Evolutionary conservation across 208 protist genomes (phyloP), one percentile per base, ranked within the genome.

Genomic region (Histomonas meleagridis): DNA sequence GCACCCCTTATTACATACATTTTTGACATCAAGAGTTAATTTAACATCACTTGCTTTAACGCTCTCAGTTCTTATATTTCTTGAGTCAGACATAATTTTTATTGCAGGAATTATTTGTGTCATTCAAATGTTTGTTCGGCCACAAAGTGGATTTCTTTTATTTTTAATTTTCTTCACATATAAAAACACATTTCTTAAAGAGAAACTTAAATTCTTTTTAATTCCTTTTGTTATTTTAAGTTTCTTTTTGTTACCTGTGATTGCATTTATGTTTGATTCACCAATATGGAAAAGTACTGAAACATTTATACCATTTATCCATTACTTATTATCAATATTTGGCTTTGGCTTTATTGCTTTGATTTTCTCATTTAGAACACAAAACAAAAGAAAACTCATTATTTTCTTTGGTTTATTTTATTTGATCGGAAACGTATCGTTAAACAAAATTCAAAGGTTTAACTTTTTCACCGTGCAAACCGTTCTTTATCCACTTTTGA

Each of bases 81-180:
- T 46, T 12, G 43, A 51, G 38, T 0, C 26, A 32, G 46, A 86
- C 55, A 57, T 86, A 5, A 18, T 38, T 7, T 23, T 18, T 35
- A 0, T 86, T 55, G 76, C 40, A 18, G 76, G 76, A n/a, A 53
- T 86, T 53, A 10, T 86, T 26, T 43, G 26, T 10, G 26, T 49
- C 32, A 32, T 86, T 51, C 32, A 14, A 38, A 7, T 32, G 3
- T 55, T 86, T 21, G 43, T 49, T 16, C 40, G 76, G 38, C 76
- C 76, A 55, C 76, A 86, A 55, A 86, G 46, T 55, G 76, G 76
- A 32, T 86, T 86, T 16, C 14, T 86, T 86, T 43, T 46, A 57
- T 51, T 14, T 32, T 18, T 86, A 32, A 43, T 28, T 0, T 86
- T 86, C 16, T 32, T 49, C 38, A 23, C 32, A 14, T 51, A 51